Conservation (phyloP, 2,329 filamentous ascomycete species). For the Plectosphaerella sp. region DNA sequence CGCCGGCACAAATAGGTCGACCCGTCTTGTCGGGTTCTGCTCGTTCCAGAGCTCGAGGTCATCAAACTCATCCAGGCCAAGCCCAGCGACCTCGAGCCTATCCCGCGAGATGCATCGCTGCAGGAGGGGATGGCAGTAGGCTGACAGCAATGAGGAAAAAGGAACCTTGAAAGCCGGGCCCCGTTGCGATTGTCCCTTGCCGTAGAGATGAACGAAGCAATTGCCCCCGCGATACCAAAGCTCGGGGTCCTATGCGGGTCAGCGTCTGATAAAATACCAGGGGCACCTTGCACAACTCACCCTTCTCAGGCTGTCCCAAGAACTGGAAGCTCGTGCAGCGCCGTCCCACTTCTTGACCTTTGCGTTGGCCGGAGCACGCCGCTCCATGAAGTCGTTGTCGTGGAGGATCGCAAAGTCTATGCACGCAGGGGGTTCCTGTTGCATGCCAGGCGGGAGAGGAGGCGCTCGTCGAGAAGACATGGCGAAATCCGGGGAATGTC, state of each 20-base stretch:
- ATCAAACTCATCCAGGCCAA: slow-evolving; percentile 6
- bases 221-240: slow-evolving; percentile 66
- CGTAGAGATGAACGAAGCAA: slow-evolving; percentile 66
- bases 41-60: slow-evolving; percentile 27
- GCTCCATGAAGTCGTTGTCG: slow-evolving; percentile 19
- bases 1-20: slow-evolving; percentile 68
- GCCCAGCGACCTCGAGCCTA: slow-evolving; percentile 5
- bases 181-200: slow-evolving; percentile 57
- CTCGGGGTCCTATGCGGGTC: slow-evolving; percentile 57
- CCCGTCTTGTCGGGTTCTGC: slow-evolving; percentile 21
- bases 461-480: slow-evolving; percentile 3
- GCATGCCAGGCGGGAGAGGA: slow-evolving; percentile 18
- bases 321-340: slow-evolving; percentile 32
- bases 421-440: no score
- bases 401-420: slow-evolving; percentile 26
- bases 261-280: not conserved
- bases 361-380: slow-evolving; percentile 14
- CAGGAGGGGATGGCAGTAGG: slow-evolving; percentile 57
- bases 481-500: not conserved
- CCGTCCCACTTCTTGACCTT: slow-evolving; percentile 49
- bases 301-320: slow-evolving; percentile 44
- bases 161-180: slow-evolving; percentile 66
- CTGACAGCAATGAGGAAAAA: slow-evolving; percentile 50
- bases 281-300: slow-evolving; percentile 25
- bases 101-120: slow-evolving; percentile 37